Base-by-base conservation (phyloP, 371 early-diverging fungal genomes). In the Mucor saturninus region DNA sequence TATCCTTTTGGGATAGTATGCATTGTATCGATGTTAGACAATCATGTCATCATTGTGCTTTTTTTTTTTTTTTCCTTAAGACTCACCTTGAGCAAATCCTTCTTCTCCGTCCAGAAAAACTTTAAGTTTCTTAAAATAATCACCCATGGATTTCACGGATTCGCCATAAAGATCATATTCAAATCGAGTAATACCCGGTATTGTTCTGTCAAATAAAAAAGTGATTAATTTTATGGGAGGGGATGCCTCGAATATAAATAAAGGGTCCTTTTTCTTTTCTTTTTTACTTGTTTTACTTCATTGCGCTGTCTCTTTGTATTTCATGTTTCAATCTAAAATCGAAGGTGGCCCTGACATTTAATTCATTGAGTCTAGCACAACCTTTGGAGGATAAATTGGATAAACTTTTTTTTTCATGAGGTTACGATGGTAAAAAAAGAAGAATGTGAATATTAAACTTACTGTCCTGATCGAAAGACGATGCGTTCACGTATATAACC, bases 261-360 rank as follows among this genome's bases (percentile, higher is more conserved):
- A 21, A 15, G 15, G 39, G 8, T 38, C 11, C 11, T 38, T 38
- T 38, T 38, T 38, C 11, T 38, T 38, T 38, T 38, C 11, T 38
- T 38, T 11, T 21, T 50, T 48, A 50, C 21, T 21, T 21, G 21
- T 21, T 21, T 72, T 73, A 79, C 81, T 75, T 73, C 80, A 77
- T 72, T 10, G 64, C 40, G 5, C 82, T 84, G 11, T 80, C 71
- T 29, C 73, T 74, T 58, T 84, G 73, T 14, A 77, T 68, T 64
- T 88, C 88, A 13, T 80, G 76, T 56, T 72, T 68, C 15, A 85
- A 81, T 55, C 88, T 80, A 58, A 88, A 75, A 62, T 88, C 88
- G 67, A 86, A 85, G 2, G 71, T 76, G 13, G 83, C 81, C 10
- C 70, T 74, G 14, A 88, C 77, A 65, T 81, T 79, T 31, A 88